Evolutionary conservation across 192 early-diverging fungal genomes (phyloP).

Genomic region (Glomus cerebriforme): DNA sequence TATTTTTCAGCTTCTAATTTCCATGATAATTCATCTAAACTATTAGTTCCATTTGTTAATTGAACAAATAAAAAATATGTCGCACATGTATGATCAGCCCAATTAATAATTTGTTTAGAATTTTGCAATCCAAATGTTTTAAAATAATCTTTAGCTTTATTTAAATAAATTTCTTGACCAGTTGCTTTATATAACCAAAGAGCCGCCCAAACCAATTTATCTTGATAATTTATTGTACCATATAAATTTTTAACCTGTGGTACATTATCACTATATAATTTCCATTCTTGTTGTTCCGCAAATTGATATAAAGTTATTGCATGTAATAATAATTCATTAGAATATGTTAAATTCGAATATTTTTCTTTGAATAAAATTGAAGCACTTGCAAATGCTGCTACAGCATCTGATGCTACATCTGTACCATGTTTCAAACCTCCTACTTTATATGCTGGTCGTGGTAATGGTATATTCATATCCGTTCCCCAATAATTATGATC

Average conservation of each 20-base stretch:
- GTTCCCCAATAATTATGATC: conserved; percentile 65
- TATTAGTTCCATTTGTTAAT: conserved; percentile 31
- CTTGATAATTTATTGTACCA: conserved; percentile 40
- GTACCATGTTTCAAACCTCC: conserved; percentile 50
- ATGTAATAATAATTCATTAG: conserved; percentile 42
- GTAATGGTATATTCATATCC: conserved; percentile 49
- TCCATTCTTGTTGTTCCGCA: conserved; percentile 50
- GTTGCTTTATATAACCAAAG: conserved; percentile 61
- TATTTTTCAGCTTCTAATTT: conserved; percentile 35
- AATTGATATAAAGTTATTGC: conserved; percentile 49
- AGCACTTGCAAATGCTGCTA: conserved; percentile 57
- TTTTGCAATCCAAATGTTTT: conserved; percentile 34
- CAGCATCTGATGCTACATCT: conserved; percentile 54
- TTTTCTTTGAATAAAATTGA: conserved; percentile 54
- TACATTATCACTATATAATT: conserved; percentile 43
- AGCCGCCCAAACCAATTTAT: conserved; percentile 58
- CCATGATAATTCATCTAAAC: conserved; percentile 36
- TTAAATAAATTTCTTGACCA: conserved; percentile 43
- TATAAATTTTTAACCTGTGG: conserved; percentile 46
- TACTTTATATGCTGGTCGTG: conserved; percentile 51
- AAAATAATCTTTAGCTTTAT: conserved; percentile 51
- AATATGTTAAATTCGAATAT: conserved; percentile 49
- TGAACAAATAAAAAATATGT: conserved; percentile 52
- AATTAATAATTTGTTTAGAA: conserved; percentile 43
- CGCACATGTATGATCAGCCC: conserved; percentile 54